Conservation (phyloP, 2,329 filamentous ascomycete species). For the Phoma sp. region DNA sequence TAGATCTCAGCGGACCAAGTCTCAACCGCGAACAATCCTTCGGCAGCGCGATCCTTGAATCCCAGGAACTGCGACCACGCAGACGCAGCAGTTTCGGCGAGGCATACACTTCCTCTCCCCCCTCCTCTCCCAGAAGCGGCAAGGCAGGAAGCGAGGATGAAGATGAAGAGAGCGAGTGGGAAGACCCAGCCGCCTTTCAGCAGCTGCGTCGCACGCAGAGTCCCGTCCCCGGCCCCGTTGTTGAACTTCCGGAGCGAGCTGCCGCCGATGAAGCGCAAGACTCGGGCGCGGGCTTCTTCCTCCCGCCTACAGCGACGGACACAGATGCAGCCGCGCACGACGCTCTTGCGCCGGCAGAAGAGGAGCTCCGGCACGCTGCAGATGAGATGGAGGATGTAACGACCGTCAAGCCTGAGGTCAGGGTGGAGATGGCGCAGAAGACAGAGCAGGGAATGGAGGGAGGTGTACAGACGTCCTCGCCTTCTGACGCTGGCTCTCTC, state of each 20-base stretch:
- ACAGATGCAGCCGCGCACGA: neutral
- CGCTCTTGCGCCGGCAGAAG: neutral
- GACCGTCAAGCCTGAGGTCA: neutral
- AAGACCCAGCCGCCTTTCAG: slow-evolving; percentile 13
- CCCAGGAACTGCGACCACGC: slow-evolving; percentile 35
- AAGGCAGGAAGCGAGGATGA: neutral
- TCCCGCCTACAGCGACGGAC: neutral
- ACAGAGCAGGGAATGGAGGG: neutral
- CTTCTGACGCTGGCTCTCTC: slow-evolving; percentile 56
- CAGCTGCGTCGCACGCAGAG: neutral
- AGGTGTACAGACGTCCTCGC: slow-evolving; percentile 20
- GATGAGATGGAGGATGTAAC: neutral
- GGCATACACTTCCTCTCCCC: neutral
- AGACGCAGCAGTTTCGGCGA: slow-evolving; percentile 32
- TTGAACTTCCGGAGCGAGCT: neutral
- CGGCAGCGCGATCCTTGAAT: slow-evolving; percentile 37
- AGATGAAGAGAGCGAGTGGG: slow-evolving; percentile 15
- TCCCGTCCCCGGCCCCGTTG: neutral
- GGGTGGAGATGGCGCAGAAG: neutral
- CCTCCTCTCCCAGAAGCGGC: neutral
- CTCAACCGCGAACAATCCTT: slow-evolving; percentile 46
- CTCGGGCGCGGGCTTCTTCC: neutral
- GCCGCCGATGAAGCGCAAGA: neutral
- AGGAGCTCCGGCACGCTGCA: neutral
- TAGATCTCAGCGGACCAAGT: slow-evolving; percentile 4